These are phyloP conservation scores for Lipomyces spencermartinsiae DNA, from an alignment of 805 yeast species.

Conservation along the genomic window DNA sequence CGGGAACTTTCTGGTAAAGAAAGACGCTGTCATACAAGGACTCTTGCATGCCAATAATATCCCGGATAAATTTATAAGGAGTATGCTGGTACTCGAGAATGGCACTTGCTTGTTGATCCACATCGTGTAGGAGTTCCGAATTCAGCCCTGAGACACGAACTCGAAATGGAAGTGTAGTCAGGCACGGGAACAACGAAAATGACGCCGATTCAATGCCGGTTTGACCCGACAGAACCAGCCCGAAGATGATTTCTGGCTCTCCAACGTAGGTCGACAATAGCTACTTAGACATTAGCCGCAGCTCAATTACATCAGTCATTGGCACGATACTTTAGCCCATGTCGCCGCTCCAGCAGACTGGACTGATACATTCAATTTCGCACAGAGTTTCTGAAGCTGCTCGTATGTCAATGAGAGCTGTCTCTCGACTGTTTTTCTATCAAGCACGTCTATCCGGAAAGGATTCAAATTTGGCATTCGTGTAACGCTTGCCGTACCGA, in stretches of 20 bases:
- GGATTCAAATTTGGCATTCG: slow-evolving; percentile 32
- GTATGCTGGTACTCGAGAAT: slow-evolving; percentile 34
- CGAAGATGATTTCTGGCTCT: slow-evolving; percentile 32
- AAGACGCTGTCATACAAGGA: slow-evolving; percentile 37
- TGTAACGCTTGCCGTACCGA: slow-evolving; percentile 14
- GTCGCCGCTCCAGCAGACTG: slow-evolving; percentile 37
- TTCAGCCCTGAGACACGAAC: slow-evolving; percentile 33
- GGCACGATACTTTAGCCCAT: slow-evolving; percentile 30
- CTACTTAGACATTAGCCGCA: slow-evolving; percentile 1
- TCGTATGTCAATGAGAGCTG: not conserved
- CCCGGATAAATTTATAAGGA: slow-evolving; percentile 22
- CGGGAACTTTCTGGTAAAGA: slow-evolving; percentile 24
- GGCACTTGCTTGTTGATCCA: slow-evolving; percentile 10
- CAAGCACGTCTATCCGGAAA: not conserved
- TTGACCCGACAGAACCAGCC: slow-evolving; percentile 38
- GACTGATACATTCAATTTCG: slow-evolving; percentile 11
- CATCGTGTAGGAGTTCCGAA: slow-evolving; percentile 9
- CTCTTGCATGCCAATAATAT: slow-evolving; percentile 8
- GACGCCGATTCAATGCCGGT: slow-evolving; percentile 20
- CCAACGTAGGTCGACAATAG: slow-evolving; percentile 32
- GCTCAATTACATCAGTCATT: not conserved
- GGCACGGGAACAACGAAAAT: slow-evolving; percentile 33
- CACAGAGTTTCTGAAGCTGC: slow-evolving; percentile 1
- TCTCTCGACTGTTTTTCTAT: not conserved
- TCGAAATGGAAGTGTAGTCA: slow-evolving; percentile 36